Base-by-base conservation (phyloP, 805 yeast genomes). In the Teunomyces stri region DNA sequence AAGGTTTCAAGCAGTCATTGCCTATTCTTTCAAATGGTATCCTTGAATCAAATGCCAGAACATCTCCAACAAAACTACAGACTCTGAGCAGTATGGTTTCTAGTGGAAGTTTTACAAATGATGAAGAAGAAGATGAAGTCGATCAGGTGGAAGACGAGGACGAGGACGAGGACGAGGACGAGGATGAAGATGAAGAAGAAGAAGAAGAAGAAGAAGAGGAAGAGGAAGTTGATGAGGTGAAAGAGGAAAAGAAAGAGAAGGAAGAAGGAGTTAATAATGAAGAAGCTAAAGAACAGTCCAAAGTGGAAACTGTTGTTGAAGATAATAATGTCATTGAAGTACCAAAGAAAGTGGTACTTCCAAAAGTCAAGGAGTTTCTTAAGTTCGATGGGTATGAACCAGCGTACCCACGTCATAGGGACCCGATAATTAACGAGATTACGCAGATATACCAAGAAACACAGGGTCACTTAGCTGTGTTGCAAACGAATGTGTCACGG, bases 401-500 rank as follows among this genome's bases (percentile, higher is more conserved):
- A 5, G 29, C 36, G 2, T 33, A 30, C 6, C 36, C 51, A 3
- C 42, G 34, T 3, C 46, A 52, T 33, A 51, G 38, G 12, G 44
- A 60, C 12, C 18, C 20, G 13, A 13, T 39, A 13, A 30, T 37
- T 13, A 50, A 53, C n/a, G 54, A 59, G 37, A 57, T 61, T 15
- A 37, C 43, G 4, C 57, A 59, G 40, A 61, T 69, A 25, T 41
- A 59, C n/a, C 53, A 57, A 36, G 47, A 47, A 11, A 61, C 71
- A 1, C 52, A 57, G 15, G 74, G 65, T 0, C 51, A 64, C n/a
- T 39, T 64, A 21, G 42, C 50, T 15, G 50, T 65, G 6, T 51
- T 68, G 16, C 45, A 53, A 9, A 30, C 42, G 12, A 70, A 70
- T 45, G 45, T 55, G 1, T 28, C 49, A 5, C 21, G 44, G 6